A percentile compares a stretch with the other conserved stretches of the same genome.
These are phyloP conservation scores for Cystobasidium tubakii DNA, from an alignment of 768 basidiomycete species.

Conservation along the genomic window DNA sequence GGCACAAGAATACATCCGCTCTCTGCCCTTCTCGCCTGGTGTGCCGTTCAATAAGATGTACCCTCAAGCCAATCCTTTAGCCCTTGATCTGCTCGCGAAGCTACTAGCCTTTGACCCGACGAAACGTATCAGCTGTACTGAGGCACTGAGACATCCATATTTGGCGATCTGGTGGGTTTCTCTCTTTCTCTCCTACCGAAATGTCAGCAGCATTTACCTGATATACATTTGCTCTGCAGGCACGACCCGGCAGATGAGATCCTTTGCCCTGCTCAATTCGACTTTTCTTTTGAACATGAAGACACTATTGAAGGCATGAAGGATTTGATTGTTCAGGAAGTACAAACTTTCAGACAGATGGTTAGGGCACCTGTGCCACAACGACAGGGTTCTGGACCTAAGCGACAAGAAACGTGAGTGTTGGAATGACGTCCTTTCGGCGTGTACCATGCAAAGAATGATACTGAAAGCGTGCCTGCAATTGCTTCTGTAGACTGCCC, in stretches of 20 bases:
- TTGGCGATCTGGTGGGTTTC: constrained; percentile 91
- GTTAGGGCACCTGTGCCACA: constrained; percentile 51
- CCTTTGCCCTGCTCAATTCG: constrained; percentile 60
- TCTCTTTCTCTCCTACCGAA: not conserved
- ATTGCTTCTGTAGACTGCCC: constrained; percentile 20
- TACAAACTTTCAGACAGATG: constrained; percentile 77
- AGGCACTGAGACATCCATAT: constrained; percentile 92
- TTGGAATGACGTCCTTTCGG: no score
- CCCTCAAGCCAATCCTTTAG: constrained; percentile 86
- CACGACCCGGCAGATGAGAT: constrained; percentile 69
- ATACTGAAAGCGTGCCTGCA: no score
- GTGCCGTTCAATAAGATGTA: constrained; percentile 86
- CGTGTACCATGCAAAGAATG: not conserved
- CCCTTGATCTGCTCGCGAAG: constrained; percentile 83
- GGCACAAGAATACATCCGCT: constrained; percentile 98
- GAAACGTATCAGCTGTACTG: constrained; percentile 89
- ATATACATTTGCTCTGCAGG: not conserved
- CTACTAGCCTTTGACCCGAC: constrained; percentile 95
- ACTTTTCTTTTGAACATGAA: constrained; percentile 93
- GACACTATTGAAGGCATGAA: constrained; percentile 98
- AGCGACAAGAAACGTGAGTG: constrained; percentile 36
- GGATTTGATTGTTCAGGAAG: constrained; percentile 85
- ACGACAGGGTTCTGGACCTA: constrained; percentile 29
- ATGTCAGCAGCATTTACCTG: not conserved
- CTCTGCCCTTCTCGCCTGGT: constrained; percentile 90